Evolutionary conservation across 108 stramenopile genomes (phyloP), one percentile per base, ranked within the genome.

Genomic region (Cyclostephanos tholiformis): DNA sequence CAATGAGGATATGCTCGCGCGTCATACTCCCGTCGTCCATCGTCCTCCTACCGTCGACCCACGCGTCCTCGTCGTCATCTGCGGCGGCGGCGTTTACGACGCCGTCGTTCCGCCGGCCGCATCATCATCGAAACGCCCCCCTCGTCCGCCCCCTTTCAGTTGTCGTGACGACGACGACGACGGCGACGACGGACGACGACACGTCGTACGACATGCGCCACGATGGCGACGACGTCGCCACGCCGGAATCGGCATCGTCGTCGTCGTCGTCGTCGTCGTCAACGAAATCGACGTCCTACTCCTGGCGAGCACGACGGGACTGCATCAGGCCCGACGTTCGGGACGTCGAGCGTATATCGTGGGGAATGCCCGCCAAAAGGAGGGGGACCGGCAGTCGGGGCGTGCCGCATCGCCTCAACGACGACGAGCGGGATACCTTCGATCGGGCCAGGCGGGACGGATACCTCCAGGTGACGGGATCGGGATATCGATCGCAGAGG

Each of bases 341-440:
- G 16, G 94, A 95, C 74, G 94, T 95, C 0, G 91, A 95, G 57
- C 88, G 88, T 14, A 90, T 95, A 32, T 79, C 79, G 27, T 90
- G 89, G 80, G 95, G 95, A 4, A 82, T 88, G 71, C 95, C 95
- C 9, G 86, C 94, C 6, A 95, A 90, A 72, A 84, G 85, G 62
- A 95, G 91, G 65, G 89, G 94, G n/a, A 89, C 88, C 1, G 94
- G 94, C 25, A 82, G 79, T 30, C 58, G 94, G 58, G 89, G 89
- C 11, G 82, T 91, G 23, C 94, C 94, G 10, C 91, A 92, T 80
- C 80, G 94, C 2, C 58, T 95, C 20, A 95, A 95, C 69, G 80
- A 79, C 35, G 91, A 91, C 25, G 94, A 95, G 74, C 80, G 94
- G 29, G 51, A 71, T 19, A 59, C 84, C 1, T 93, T 90, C 63